These are phyloP conservation scores for Globisporangium spinosum DNA, from an alignment of 352 stramenopile genomes.

Conservation along the genomic window DNA sequence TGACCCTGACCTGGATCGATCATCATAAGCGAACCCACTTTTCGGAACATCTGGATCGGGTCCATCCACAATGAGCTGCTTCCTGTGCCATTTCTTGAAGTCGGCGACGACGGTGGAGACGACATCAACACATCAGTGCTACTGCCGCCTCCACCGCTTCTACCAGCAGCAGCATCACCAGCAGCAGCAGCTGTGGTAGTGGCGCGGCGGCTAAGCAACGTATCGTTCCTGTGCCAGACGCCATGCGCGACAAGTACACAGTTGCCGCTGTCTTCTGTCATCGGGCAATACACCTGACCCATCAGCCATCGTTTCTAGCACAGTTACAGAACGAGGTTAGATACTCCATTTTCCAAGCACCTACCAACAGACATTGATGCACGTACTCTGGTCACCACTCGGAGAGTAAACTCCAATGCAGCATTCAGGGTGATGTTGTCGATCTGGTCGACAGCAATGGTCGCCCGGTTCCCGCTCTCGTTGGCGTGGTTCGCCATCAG, in stretches of 20 bases:
- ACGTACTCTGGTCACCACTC: conserved; percentile 52
- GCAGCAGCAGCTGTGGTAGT: background rate
- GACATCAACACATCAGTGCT: conserved; percentile 15
- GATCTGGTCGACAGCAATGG: conserved; percentile 57
- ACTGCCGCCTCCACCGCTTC: background rate
- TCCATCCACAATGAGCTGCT: conserved; percentile 34
- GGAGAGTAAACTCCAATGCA: conserved; percentile 67
- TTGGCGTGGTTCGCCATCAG: conserved; percentile 59
- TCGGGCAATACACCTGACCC: conserved; percentile 69
- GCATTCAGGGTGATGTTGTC: conserved; percentile 49
- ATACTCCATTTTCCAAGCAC: too few relatives aligned
- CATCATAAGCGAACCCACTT: conserved; percentile 64
- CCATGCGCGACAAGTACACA: conserved; percentile 66
- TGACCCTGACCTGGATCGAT: conserved; percentile 76
- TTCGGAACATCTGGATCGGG: conserved; percentile 71
- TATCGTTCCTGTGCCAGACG: conserved; percentile 64
- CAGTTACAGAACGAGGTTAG: background rate
- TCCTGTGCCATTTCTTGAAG: conserved; percentile 22
- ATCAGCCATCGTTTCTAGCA: conserved; percentile 63
- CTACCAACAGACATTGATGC: too few relatives aligned
- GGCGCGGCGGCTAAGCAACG: conserved; percentile 2
- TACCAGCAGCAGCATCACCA: background rate
- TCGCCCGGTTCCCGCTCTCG: conserved; percentile 55
- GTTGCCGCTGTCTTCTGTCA: conserved; percentile 50
- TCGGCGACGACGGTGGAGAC: conserved; percentile 20